Base-by-base conservation (phyloP, 2,329 filamentous ascomycete species). In the Sphaerulina vaccinii region DNA sequence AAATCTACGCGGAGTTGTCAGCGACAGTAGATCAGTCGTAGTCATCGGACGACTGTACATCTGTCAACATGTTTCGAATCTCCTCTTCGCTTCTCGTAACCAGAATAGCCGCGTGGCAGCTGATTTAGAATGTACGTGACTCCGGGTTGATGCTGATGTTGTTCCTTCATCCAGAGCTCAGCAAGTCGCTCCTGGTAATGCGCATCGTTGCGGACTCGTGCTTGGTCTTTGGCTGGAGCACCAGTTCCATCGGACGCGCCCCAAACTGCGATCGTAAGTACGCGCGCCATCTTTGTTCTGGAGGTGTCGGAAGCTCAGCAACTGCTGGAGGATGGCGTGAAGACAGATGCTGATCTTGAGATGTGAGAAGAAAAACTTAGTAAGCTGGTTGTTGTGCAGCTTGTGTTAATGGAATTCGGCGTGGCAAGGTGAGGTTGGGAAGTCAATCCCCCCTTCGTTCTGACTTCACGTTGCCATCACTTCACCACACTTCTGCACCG, bases 31-130 rank as follows among this genome's bases (percentile, higher is more conserved):
- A 4, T 3, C 3, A 13, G n/a, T 4, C 4, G 6, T 4, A 13
- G 24, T 10, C 10, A 11, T 8, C 10, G 27, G n/a, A 13, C n/a
- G 8, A 32, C 27, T 32, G 27, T 36, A 54, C 52, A 82, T 43
- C 75, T 74, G 62, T 84, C 82, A 7, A 74, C 60, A 63, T 79
- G 65, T 16, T 55, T 59, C 3, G 46, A 49, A 1, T 41, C 42
- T 3, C 36, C 37, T 11, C 40, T 16, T 5, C 52, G 47, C 21
- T 75, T 73, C 41, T 81, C 73, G 59, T 75, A 79, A 0, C 82
- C 61, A 3, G 43, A 37, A 33, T 46, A 46, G 2, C 43, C 43
- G 7, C 21, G 11, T 1, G 43, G 43, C 32, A 46, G n/a, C 23
- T 23, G 29, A 15, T 29, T 18, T 33, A 46, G 21, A n/a, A 23